phyloP scores from a whole-genome alignment of 306 rosid genomes.

The Hippophae tibetana region DNA sequence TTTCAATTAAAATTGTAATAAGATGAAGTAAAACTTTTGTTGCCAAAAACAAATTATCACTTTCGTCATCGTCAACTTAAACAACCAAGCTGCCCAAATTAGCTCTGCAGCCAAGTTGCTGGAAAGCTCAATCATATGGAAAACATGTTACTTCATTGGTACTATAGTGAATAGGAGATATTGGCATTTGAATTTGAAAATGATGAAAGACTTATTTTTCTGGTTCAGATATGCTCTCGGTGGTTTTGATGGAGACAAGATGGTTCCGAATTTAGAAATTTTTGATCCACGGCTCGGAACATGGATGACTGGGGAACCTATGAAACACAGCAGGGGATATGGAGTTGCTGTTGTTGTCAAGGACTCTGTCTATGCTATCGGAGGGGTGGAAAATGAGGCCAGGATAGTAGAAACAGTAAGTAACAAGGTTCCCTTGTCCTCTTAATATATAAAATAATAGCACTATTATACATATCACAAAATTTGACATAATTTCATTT shows the following conservation, averaged over 20 bases:
- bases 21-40: too few species aligned
- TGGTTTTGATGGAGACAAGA: slow-evolving; percentile 48
- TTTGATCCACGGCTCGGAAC: slow-evolving; percentile 44
- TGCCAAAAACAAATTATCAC: too few species aligned
- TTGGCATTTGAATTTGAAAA: neutral
- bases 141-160: too few species aligned
- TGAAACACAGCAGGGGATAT: slow-evolving; percentile 35
- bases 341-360: slow-evolving; percentile 53
- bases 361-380: slow-evolving; percentile 50
- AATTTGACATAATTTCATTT: too few species aligned
- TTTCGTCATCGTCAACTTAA: too few species aligned
- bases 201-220: neutral
- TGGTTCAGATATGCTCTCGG: slow-evolving; percentile 50
- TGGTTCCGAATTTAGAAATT: slow-evolving; percentile 40
- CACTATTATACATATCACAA: too few species aligned
- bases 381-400: slow-evolving; percentile 40
- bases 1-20: too few species aligned
- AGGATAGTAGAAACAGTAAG: slow-evolving; percentile 41
- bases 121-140: too few species aligned
- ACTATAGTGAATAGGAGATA: too few species aligned
- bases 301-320: slow-evolving; percentile 40
- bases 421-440: neutral
- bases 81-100: too few species aligned
- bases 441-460: neutral
- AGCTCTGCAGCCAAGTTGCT: too few species aligned